Evolutionary conservation across 2,329 filamentous ascomycete genomes (phyloP), one percentile per base, ranked within the genome.

Genomic region (Xylariaceae sp.): DNA sequence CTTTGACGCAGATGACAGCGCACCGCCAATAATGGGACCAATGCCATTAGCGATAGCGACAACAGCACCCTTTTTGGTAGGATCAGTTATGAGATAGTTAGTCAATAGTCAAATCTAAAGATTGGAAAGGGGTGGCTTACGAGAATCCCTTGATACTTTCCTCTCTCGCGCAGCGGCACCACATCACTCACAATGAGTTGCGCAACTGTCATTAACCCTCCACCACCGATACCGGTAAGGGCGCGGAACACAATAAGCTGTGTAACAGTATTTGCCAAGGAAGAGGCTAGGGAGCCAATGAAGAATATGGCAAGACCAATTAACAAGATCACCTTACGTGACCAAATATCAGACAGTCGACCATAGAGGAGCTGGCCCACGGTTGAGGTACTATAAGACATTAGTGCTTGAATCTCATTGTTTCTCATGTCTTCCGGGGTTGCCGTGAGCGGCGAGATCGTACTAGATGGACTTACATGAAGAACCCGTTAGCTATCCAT

Each of bases 401-500:
- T 50, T 9, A 50, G 21, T 32, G 7, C 18, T 11, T 27, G 8
- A 32, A 37, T n/a, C 3, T 13, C 9, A 6, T 4, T 32, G n/a
- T n/a, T n/a, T n/a, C n/a, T n/a, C n/a, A n/a, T n/a, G n/a, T n/a
- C n/a, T n/a, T n/a, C n/a, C n/a, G n/a, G n/a, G n/a, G n/a, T n/a
- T n/a, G n/a, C n/a, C n/a, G n/a, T n/a, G n/a, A n/a, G n/a, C n/a
- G n/a, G n/a, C n/a, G n/a, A n/a, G n/a, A 30, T 6, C 6, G 21
- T 18, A 30, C 11, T 7, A 15, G 15, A 20, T 32, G 4, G 3
- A 24, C 77, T 58, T 56, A 79, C 78, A 83, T 78, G 63, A 83
- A 83, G 45, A 82, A 84, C 11, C 76, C 79, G 7, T 74, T 76
- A 1, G 80, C 78, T 37, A 83, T 80, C 81, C 81, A 84, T 0